Evolutionary conservation across 495 filamentous ascomycete species (phyloP).

Genomic region (Lophium mytilinum): DNA sequence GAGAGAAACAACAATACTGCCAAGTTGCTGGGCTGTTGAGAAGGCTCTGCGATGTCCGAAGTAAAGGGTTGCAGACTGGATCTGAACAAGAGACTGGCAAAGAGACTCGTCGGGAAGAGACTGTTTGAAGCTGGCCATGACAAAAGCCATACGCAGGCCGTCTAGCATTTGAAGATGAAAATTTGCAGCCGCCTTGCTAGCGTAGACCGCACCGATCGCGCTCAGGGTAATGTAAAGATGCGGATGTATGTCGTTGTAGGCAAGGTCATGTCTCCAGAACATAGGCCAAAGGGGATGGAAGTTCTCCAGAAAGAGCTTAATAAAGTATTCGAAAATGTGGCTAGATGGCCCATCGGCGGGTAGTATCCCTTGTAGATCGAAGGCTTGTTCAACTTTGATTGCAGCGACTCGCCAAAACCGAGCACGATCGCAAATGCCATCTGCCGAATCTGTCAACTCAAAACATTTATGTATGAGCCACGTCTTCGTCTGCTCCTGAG

Average conservation of each 20-base stretch:
- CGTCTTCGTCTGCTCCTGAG: neutral
- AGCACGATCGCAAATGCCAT: neutral
- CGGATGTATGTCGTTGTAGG: neutral
- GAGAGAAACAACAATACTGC: neutral
- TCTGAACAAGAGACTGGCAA: neutral
- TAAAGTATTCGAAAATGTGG: neutral
- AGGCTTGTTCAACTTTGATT: neutral
- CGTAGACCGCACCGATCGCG: neutral
- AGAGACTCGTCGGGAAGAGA: neutral
- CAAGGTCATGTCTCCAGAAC: neutral
- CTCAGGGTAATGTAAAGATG: neutral
- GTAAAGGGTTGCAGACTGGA: neutral
- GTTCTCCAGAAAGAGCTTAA: neutral
- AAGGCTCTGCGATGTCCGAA: neutral
- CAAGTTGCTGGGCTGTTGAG: neutral
- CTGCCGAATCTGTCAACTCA: neutral
- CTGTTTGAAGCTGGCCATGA: neutral
- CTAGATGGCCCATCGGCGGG: neutral
- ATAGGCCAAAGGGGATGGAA: neutral
- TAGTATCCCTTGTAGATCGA: neutral
- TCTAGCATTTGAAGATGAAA: neutral
- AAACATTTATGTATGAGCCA: neutral
- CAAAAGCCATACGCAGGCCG: neutral
- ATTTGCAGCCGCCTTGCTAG: neutral
- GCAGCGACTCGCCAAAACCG: neutral